Evolutionary conservation across 169 alveolate species (phyloP).

Genomic region (Neospora caninum): DNA sequence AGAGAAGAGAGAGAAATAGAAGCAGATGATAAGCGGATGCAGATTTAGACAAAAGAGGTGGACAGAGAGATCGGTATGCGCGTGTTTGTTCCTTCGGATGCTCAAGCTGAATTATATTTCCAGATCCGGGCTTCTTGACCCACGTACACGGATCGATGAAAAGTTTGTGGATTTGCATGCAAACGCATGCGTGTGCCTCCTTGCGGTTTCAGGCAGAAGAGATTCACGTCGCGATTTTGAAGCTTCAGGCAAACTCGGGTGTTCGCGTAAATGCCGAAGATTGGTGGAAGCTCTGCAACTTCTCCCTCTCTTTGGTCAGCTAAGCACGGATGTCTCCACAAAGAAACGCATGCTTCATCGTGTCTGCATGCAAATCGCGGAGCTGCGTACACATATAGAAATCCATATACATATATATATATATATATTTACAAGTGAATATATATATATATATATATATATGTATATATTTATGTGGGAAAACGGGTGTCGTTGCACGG

Average conservation of each 20-base stretch:
- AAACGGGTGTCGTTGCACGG: neutral
- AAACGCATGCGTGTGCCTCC: neutral
- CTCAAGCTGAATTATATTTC: no score
- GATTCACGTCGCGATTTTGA: constrained; percentile 15
- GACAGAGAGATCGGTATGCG: no score
- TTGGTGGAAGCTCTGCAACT: constrained; percentile 62
- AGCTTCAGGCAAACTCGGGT: constrained; percentile 35
- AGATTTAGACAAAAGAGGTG: no score
- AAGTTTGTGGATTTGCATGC: no score
- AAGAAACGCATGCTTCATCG: no score
- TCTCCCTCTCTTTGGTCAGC: constrained; percentile 31
- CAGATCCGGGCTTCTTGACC: no score
- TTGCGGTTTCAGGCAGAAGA: constrained; percentile 35
- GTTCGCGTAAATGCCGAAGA: constrained; percentile 50
- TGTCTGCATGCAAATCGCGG: neutral
- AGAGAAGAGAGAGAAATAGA: no score
- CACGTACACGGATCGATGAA: no score
- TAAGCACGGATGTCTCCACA: no score
- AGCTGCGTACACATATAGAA: neutral
- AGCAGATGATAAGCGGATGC: no score
- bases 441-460: neutral
- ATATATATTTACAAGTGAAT: neutral
- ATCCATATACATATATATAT: neutral
- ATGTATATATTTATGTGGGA: neutral
- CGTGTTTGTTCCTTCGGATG: no score